A percentile compares a stretch with the other conserved stretches of the same genome.
Evolutionary conservation across 257 asterid genomes (phyloP).

Genomic region (Agastache rugosa): DNA sequence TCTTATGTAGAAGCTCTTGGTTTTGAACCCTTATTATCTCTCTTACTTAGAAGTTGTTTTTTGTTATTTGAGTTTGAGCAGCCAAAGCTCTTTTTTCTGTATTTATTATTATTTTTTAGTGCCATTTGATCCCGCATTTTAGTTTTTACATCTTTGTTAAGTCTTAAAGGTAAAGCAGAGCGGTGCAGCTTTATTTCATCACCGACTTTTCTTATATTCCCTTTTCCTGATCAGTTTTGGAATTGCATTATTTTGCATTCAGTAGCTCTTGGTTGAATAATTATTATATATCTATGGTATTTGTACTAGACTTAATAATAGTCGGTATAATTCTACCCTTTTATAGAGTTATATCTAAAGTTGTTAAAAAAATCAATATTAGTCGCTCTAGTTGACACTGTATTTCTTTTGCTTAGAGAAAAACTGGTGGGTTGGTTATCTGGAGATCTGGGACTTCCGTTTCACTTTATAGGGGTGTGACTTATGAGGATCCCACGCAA

Average conservation of each 20-base stretch:
- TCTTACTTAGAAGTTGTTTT: constrained; percentile 7
- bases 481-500: constrained; percentile 59
- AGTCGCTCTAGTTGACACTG: constrained; percentile 26
- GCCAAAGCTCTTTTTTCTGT: constrained; percentile 1
- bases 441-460: constrained; percentile 98
- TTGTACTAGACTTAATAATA: constrained; percentile 4
- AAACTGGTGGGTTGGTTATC: constrained; percentile 94
- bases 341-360: neutral
- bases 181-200: neutral
- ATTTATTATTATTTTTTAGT: too few relatives aligned
- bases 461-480: constrained; percentile 82
- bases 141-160: neutral
- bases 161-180: neutral
- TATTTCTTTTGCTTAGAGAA: constrained; percentile 64
- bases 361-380: neutral
- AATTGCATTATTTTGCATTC: constrained; percentile 5
- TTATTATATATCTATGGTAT: neutral
- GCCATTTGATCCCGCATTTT: neutral
- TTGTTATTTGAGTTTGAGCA: constrained; percentile 20
- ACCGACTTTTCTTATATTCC: constrained; percentile 3
- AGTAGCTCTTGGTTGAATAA: constrained; percentile 13
- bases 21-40: constrained; percentile 5
- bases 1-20: constrained; percentile 17
- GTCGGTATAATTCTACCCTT: neutral
- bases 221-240: constrained; percentile 13